Conservation (phyloP, 2,329 filamentous ascomycete species). For the Acrocalymma vagum region DNA sequence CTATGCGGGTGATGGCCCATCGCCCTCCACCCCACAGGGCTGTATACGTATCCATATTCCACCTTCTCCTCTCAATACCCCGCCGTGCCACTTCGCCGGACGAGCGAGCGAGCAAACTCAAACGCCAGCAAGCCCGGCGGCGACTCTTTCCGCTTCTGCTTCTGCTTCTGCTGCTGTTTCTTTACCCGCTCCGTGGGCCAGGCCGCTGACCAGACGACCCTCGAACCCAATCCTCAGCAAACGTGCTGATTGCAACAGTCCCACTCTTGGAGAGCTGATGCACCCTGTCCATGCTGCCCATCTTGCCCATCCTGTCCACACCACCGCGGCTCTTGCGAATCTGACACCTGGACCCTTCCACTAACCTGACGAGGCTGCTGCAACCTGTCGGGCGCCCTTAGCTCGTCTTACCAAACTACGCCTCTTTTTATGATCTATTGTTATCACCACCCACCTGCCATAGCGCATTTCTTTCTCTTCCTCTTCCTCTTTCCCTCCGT, state of each 20-base stretch:
- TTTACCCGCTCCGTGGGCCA: conserved; percentile 19
- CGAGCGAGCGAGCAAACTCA: conserved; percentile 21
- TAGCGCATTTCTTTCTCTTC: conserved; percentile 11
- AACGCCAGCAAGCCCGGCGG: conserved; percentile 25
- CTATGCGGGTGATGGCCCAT: conserved; percentile 21
- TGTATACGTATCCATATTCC: too few species aligned
- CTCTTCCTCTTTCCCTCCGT: conserved; percentile 10
- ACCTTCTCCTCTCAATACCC: conserved; percentile 27
- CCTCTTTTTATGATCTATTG: conserved; percentile 20
- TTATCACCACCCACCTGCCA: too few species aligned
- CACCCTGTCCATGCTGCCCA: too few species aligned
- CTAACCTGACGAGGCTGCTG: conserved; percentile 25
- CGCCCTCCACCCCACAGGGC: too few species aligned
- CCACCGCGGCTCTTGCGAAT: conserved; percentile 20
- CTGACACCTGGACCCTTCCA: conserved; percentile 9
- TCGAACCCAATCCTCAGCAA: too few species aligned
- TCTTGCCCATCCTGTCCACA: too few species aligned
- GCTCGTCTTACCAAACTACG: conserved; percentile 18
- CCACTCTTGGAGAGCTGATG: too few species aligned
- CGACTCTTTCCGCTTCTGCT: conserved; percentile 6
- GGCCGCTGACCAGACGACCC: conserved; percentile 20
- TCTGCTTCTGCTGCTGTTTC: conserved; percentile 14
- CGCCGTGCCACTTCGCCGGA: conserved; percentile 37
- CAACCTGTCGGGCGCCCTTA: conserved; percentile 21
- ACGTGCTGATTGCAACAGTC: too few species aligned